A percentile compares a stretch with the other conserved stretches of the same genome.
Evolutionary conservation across 257 asterid species (phyloP).

Genomic region (Prunella vulgaris): DNA sequence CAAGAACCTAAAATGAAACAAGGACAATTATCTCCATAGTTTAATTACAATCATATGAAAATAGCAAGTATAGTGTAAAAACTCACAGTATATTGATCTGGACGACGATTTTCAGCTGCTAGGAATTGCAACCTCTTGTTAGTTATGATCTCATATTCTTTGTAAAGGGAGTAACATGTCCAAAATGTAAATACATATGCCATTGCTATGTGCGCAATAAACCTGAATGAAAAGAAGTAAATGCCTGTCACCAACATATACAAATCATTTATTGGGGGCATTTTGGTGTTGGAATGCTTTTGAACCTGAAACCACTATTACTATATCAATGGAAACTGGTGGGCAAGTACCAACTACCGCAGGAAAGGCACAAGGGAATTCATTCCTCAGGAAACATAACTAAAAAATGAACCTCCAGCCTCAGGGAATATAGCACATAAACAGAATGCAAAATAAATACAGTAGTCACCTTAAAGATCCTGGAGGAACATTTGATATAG

Average conservation of each 20-base stretch:
- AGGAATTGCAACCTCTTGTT: conserved; percentile 78
- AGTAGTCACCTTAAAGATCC: conserved; percentile 68
- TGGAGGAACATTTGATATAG: conserved; percentile 73
- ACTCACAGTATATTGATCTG: conserved; percentile 92
- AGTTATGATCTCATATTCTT: conserved; percentile 64
- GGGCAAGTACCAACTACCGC: no score
- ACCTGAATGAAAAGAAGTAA: conserved; percentile 42
- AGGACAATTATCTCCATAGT: neutral
- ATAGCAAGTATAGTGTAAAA: neutral
- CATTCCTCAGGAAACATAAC: no score
- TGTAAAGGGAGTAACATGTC: conserved; percentile 75
- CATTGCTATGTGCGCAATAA: conserved; percentile 72
- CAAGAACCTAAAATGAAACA: conserved; percentile 67
- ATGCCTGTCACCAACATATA: neutral
- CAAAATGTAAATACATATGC: conserved; percentile 80
- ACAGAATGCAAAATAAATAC: conserved; percentile 5
- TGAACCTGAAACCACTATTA: neutral
- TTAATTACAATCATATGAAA: neutral
- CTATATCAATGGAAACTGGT: no score
- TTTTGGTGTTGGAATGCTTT: neutral
- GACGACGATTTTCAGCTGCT: conserved; percentile 76
- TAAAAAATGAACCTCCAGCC: no score
- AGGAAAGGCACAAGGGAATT: no score
- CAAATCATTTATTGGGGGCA: neutral
- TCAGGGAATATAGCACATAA: conserved; percentile 5